phyloP scores from a whole-genome alignment of 768 basidiomycete species.

The Suillus subaureus region DNA sequence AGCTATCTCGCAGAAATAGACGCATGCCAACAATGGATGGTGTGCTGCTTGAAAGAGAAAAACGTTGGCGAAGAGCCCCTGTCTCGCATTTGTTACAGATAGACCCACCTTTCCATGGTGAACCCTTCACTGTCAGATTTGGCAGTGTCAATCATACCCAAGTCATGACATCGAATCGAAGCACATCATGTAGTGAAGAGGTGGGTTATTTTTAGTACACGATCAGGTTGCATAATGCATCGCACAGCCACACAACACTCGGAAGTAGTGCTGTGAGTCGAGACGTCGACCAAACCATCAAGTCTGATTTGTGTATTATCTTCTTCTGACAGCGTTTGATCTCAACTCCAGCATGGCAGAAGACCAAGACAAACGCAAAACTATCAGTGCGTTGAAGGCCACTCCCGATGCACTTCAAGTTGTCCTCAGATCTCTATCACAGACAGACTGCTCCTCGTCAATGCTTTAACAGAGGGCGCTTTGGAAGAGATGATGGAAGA shows the following conservation, averaged over 20 bases:
- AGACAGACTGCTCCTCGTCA: slow-evolving; percentile 29
- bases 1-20: slow-evolving; percentile 1
- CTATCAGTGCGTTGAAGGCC: slow-evolving; percentile 23
- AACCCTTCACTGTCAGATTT: neutral
- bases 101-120: neutral
- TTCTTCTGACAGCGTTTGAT: neutral
- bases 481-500: slow-evolving; percentile 27
- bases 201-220: neutral
- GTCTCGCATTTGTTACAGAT: neutral
- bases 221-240: neutral
- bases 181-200: neutral
- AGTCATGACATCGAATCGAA: neutral
- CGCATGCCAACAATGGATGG: slow-evolving; percentile 11
- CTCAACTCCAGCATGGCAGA: slow-evolving; percentile 15
- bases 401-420: neutral
- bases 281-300: neutral
- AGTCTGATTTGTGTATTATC: neutral
- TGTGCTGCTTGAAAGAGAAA: neutral
- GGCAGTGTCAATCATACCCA: neutral
- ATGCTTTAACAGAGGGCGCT: slow-evolving; percentile 26
- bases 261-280: neutral
- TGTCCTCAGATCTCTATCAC: neutral
- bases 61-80: neutral
- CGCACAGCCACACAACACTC: neutral
- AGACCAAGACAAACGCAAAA: slow-evolving; percentile 14